A percentile compares a stretch with the other conserved stretches of the same genome.
Conservation (phyloP, 108 stramenopile species). For the Cyclotella kingstonii region DNA sequence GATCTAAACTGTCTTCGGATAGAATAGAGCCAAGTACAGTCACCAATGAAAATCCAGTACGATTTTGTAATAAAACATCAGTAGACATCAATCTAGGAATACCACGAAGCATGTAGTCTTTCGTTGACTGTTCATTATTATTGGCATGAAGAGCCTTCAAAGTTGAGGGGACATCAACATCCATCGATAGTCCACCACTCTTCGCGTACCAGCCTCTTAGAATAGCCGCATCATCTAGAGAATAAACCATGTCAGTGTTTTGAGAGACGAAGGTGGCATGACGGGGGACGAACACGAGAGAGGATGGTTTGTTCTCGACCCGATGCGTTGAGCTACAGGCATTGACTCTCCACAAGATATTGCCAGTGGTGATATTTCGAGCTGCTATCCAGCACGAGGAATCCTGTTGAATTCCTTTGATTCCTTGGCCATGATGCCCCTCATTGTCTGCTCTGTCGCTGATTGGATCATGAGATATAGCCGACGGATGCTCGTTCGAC, state of each 20-base stretch:
- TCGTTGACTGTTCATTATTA: neutral
- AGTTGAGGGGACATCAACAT: neutral
- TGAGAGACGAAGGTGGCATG: constrained; percentile 27
- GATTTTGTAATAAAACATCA: neutral
- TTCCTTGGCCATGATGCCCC: constrained; percentile 5
- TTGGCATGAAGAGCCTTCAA: neutral
- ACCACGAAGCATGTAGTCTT: neutral
- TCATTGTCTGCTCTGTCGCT: neutral
- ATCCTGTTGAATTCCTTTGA: too few species aligned
- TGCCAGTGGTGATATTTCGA: constrained; percentile 45
- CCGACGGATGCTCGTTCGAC: constrained; percentile 16
- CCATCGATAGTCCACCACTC: neutral
- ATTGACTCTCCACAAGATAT: constrained; percentile 65
- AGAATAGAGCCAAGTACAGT: constrained; percentile 7
- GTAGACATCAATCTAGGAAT: neutral
- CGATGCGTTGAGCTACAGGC: too few species aligned
- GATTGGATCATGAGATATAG: constrained; percentile 1
- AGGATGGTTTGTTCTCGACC: too few species aligned
- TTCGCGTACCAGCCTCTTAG: neutral
- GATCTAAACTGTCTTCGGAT: too few species aligned
- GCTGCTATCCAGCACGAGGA: constrained; percentile 62
- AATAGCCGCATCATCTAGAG: neutral
- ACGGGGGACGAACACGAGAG: constrained; percentile 4
- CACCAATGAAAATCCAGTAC: neutral
- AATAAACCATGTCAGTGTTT: neutral